phyloP scores from a whole-genome alignment of 768 basidiomycete genomes.

The Termitomyces sp. region DNA sequence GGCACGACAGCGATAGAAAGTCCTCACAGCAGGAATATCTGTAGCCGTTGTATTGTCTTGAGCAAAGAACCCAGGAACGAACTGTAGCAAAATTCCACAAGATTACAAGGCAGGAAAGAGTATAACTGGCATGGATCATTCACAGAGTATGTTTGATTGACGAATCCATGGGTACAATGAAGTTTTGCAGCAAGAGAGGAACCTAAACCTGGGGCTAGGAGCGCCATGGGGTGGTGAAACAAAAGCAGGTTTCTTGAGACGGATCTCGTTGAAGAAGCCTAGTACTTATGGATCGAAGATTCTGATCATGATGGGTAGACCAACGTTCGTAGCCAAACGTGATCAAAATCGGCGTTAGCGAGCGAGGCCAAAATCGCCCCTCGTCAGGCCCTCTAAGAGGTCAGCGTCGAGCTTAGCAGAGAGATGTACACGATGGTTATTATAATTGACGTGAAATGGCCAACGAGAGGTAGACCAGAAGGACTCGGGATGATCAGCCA shows the following conservation, averaged over 20 bases:
- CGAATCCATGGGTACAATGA: not conserved
- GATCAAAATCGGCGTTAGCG: no score
- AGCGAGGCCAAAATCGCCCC: no score
- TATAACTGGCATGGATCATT: no score
- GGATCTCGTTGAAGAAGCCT: not conserved
- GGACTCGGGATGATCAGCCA: no score
- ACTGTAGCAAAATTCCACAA: not conserved
- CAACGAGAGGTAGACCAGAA: no score
- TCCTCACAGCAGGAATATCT: conserved; percentile 26
- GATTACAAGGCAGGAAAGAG: not conserved
- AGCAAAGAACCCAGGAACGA: conserved; percentile 32
- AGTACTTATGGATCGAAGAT: no score
- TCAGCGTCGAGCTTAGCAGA: no score
- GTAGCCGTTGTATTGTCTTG: conserved; percentile 32
- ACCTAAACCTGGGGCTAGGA: not conserved
- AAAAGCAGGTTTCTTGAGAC: not conserved
- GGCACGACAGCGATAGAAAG: not conserved
- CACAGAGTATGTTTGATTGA: not conserved
- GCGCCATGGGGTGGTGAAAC: not conserved
- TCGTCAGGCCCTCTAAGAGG: no score
- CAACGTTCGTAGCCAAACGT: not conserved
- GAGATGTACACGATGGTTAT: no score
- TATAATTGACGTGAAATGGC: no score
- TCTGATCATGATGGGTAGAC: no score
- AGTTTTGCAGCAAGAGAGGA: not conserved